These are phyloP conservation scores for Lentinula detonsa DNA, from an alignment of 768 basidiomycete genomes.

Conservation along the genomic window DNA sequence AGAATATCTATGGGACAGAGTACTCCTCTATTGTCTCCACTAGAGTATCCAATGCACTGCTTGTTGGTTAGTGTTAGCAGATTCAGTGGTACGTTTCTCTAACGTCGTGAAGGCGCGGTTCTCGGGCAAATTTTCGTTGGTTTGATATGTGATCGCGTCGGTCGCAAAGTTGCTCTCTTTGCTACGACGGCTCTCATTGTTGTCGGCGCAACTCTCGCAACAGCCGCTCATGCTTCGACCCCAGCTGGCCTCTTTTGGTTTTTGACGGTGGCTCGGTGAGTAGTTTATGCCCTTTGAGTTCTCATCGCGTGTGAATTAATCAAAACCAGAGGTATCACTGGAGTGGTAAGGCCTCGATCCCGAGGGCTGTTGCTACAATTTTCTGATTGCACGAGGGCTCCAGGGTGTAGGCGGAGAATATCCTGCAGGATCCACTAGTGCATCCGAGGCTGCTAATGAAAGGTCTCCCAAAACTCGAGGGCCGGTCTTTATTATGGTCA, in stretches of 20 bases:
- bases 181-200: slow-evolving; percentile 65
- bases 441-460: slow-evolving; percentile 62
- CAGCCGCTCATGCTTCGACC: slow-evolving; percentile 60
- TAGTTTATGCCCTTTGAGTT: neutral
- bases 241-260: slow-evolving; percentile 66
- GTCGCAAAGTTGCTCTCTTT: slow-evolving; percentile 73
- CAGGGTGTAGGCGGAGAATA: slow-evolving; percentile 77
- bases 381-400: neutral
- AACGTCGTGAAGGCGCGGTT: slow-evolving; percentile 41
- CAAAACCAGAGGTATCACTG: slow-evolving; percentile 52
- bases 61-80: slow-evolving; percentile 45
- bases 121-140: slow-evolving; percentile 60
- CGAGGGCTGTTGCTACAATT: neutral
- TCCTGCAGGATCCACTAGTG: slow-evolving; percentile 50
- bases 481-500: slow-evolving; percentile 72
- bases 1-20: slow-evolving; percentile 51
- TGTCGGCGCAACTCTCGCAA: slow-evolving; percentile 59
- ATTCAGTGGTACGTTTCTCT: slow-evolving; percentile 1
- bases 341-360: slow-evolving; percentile 36
- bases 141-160: slow-evolving; percentile 63
- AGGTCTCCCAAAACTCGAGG: slow-evolving; percentile 54
- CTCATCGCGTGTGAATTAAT: neutral
- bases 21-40: slow-evolving; percentile 63
- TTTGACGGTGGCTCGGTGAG: slow-evolving; percentile 50
- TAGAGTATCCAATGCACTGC: slow-evolving; percentile 62